A percentile compares a stretch with the other conserved stretches of the same genome.
Conservation (phyloP, 1,284 basidiomycete species). For the Melampsora abietis-canadensis region DNA sequence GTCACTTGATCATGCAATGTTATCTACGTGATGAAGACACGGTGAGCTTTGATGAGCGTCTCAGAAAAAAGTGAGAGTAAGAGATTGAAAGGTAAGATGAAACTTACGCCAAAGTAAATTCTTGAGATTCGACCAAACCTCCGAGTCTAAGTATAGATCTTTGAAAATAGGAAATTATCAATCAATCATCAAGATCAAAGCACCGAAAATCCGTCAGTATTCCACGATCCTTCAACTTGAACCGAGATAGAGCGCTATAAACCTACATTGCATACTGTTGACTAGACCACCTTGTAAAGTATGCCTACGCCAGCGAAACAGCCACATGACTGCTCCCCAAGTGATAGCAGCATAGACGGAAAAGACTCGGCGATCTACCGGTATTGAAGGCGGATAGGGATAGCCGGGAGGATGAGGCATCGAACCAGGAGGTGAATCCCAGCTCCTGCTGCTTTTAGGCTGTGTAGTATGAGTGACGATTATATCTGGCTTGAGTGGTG, state of each 20-base stretch:
- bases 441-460: slow-evolving; percentile 51
- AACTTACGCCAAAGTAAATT: slow-evolving; percentile 46
- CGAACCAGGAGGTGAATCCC: slow-evolving; percentile 53
- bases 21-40: background rate
- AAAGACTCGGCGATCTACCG: slow-evolving; percentile 77
- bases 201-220: background rate
- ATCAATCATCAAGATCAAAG: slow-evolving; percentile 4
- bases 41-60: background rate
- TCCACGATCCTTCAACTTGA: background rate
- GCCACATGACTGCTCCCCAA: slow-evolving; percentile 97
- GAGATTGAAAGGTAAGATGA: background rate
- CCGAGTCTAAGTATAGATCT: slow-evolving; percentile 43
- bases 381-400: slow-evolving; percentile 62
- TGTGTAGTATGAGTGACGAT: slow-evolving; percentile 51
- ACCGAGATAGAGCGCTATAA: background rate
- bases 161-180: background rate
- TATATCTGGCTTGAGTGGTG: slow-evolving; percentile 49
- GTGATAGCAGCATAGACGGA: slow-evolving; percentile 80
- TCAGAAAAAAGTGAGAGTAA: background rate
- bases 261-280: slow-evolving; percentile 55
- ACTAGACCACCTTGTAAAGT: slow-evolving; percentile 86
- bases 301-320: slow-evolving; percentile 80
- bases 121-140: slow-evolving; percentile 45
- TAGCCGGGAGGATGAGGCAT: slow-evolving; percentile 52
- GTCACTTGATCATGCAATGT: background rate